Conservation (phyloP, 2,329 filamentous ascomycete genomes). For the Xylariaceae sp. region DNA sequence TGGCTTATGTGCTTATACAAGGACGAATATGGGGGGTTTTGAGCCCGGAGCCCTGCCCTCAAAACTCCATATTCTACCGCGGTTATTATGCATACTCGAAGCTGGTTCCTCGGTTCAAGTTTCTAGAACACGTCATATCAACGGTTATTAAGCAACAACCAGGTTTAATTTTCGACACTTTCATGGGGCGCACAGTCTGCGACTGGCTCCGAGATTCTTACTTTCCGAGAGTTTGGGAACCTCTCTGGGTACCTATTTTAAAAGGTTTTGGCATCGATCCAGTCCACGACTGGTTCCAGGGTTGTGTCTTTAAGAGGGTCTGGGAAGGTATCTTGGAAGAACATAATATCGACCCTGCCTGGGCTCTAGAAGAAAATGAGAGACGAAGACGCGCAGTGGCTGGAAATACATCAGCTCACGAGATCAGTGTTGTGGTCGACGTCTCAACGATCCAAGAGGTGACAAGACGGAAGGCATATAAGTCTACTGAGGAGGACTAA, state of each 20-base stretch:
- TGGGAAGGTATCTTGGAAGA: conserved; percentile 27
- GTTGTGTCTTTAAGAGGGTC: conserved; percentile 6
- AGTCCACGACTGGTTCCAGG: no score
- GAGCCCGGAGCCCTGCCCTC: not conserved
- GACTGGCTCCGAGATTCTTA: no score
- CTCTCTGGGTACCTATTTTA: no score
- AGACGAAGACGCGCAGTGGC: conserved; percentile 16
- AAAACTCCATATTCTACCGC: not conserved
- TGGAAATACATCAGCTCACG: conserved; percentile 30
- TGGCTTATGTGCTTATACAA: no score
- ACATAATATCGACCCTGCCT: conserved; percentile 24
- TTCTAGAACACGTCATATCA: not conserved
- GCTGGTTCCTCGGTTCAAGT: not conserved
- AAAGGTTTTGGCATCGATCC: no score
- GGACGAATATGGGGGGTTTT: no score
- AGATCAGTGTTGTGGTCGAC: conserved; percentile 24
- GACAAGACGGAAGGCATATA: conserved; percentile 20
- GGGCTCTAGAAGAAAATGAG: conserved; percentile 26
- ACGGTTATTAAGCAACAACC: not conserved
- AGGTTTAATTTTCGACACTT: not conserved
- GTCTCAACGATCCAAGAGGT: conserved; percentile 6
- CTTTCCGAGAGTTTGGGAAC: no score
- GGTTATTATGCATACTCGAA: not conserved
- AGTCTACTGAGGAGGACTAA: conserved; percentile 4
- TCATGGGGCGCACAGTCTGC: not conserved